phyloP scores from a whole-genome alignment of 768 basidiomycete species.

The Galerina marginata region DNA sequence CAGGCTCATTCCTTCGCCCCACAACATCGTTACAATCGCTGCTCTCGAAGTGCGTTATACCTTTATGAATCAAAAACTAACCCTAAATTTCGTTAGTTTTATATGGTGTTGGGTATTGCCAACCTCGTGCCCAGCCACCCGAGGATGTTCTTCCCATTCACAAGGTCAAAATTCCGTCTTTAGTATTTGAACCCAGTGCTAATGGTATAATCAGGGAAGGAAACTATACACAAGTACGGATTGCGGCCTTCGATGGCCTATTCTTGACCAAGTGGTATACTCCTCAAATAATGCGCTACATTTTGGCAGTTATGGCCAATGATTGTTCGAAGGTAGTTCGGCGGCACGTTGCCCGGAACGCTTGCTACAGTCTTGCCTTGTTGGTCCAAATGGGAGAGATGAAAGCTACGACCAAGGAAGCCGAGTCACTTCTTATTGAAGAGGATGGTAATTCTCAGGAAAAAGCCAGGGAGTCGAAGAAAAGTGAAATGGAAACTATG shows the following conservation, averaged over 20 bases:
- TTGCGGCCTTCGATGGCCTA: conserved; percentile 93
- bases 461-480: conserved; percentile 76
- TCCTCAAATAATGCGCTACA: conserved; percentile 83
- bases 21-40: conserved; percentile 92
- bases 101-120: conserved; percentile 76
- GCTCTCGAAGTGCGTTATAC: conserved; percentile 72
- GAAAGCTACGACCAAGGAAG: conserved; percentile 73
- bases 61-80: neutral
- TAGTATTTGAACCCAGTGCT: conserved; percentile 10
- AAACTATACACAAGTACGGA: conserved; percentile 89
- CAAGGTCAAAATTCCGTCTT: conserved; percentile 56
- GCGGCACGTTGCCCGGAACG: conserved; percentile 84
- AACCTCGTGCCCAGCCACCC: conserved; percentile 80
- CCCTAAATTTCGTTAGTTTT: conserved; percentile 57
- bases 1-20: conserved; percentile 89
- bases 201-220: conserved; percentile 70
- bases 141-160: conserved; percentile 83
- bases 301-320: conserved; percentile 83
- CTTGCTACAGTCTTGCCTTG: conserved; percentile 86
- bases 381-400: conserved; percentile 91
- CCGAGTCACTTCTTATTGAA: conserved; percentile 81
- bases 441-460: conserved; percentile 80
- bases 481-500: conserved; percentile 82
- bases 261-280: conserved; percentile 90
- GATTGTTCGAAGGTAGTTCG: conserved; percentile 85